A percentile compares a stretch with the other conserved stretches of the same genome.
phyloP scores from a whole-genome alignment of 345 rosid genomes.

The Durio zibethinus region DNA sequence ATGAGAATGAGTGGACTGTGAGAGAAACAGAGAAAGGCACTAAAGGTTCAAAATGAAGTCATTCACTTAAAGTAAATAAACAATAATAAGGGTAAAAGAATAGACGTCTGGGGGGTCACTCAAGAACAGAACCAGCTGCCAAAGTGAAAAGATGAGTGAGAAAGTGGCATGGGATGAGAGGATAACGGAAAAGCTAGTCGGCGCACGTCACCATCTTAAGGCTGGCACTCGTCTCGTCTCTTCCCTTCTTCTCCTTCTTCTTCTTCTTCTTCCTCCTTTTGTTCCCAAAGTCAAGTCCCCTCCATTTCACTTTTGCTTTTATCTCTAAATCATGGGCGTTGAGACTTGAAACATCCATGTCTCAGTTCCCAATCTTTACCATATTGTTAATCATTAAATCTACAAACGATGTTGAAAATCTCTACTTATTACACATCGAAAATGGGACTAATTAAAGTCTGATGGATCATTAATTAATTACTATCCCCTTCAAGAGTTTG shows the following conservation, averaged over 20 bases:
- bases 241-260: background rate
- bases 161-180: background rate
- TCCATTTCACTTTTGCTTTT: background rate
- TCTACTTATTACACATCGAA: too few species aligned
- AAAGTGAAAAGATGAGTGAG: background rate
- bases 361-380: background rate
- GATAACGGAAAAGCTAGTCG: background rate
- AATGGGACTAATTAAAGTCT: too few species aligned
- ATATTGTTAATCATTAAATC: background rate
- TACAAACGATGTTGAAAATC: too few species aligned
- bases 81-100: constrained; percentile 6
- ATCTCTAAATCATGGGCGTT: background rate
- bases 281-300: background rate
- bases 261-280: too few species aligned
- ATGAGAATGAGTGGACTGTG: constrained; percentile 3
- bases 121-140: background rate
- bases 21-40: background rate
- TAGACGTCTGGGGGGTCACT: background rate
- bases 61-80: background rate
- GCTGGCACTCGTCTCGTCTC: background rate
- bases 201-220: background rate
- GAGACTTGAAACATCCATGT: background rate
- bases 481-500: too few species aligned
- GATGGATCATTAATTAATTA: too few species aligned
- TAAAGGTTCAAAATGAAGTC: background rate